Percentiles rank a stretch among this genome's conserved stretches.
phyloP scores from a whole-genome alignment of 2,329 filamentous ascomycete species.

The Colletotrichum australisinense region DNA sequence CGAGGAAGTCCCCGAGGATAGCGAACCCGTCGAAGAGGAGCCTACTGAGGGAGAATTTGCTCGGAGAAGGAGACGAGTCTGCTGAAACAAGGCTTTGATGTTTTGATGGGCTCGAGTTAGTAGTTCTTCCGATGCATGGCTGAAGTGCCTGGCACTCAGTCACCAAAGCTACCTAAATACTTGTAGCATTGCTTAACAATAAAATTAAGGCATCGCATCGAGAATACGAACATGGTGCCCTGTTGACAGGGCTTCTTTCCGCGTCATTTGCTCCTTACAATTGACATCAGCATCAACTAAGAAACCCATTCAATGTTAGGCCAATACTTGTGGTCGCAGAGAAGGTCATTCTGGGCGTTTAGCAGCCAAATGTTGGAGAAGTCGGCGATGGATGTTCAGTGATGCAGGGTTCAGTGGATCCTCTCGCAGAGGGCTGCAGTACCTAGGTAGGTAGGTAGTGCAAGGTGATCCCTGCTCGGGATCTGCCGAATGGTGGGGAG shows the following conservation, averaged over 20 bases:
- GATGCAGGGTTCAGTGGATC: not conserved
- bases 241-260: too few species aligned
- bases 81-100: not conserved
- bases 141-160: too few species aligned
- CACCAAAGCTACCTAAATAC: not conserved
- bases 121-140: not conserved
- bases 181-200: not conserved
- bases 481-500: conserved; percentile 3
- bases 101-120: not conserved
- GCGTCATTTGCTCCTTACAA: too few species aligned
- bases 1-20: not conserved
- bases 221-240: not conserved
- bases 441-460: not conserved
- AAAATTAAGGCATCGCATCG: not conserved
- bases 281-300: too few species aligned
- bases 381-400: not conserved
- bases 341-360: not conserved
- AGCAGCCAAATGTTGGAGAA: not conserved
- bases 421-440: not conserved
- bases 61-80: too few species aligned
- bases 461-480: conserved; percentile 16
- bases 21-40: too few species aligned
- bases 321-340: not conserved
- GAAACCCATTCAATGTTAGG: not conserved
- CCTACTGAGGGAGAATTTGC: too few species aligned